Conservation (phyloP, 2,329 filamentous ascomycete genomes). For the Malbranchea cinnamomea region DNA sequence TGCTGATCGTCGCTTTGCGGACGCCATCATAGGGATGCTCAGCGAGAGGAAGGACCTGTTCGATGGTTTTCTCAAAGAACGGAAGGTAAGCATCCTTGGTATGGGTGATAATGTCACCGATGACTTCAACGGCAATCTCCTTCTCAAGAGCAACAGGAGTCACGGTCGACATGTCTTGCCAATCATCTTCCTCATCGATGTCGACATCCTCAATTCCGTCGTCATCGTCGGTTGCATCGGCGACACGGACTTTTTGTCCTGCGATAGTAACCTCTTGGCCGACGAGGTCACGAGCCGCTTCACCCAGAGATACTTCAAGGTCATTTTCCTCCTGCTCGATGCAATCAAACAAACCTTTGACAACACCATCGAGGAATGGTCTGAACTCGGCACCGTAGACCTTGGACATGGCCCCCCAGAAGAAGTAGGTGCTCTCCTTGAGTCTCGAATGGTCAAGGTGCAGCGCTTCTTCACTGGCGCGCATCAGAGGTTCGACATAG, state of each 20-base stretch:
- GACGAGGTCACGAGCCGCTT: slow-evolving; percentile 57
- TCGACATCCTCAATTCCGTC: slow-evolving; percentile 48
- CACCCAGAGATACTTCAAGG: slow-evolving; percentile 59
- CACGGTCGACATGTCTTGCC: slow-evolving; percentile 69
- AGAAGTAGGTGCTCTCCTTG: slow-evolving; percentile 90
- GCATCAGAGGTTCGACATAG: slow-evolving; percentile 81
- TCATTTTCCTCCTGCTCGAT: slow-evolving; percentile 81
- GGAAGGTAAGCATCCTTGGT: slow-evolving; percentile 66
- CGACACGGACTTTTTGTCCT: slow-evolving; percentile 75
- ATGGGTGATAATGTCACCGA: slow-evolving; percentile 82
- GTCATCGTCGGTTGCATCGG: slow-evolving; percentile 45
- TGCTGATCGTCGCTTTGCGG: slow-evolving; percentile 79
- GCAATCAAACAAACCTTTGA: slow-evolving; percentile 55
- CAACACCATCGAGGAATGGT: slow-evolving; percentile 31
- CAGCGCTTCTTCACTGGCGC: slow-evolving; percentile 79
- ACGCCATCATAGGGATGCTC: slow-evolving; percentile 89
- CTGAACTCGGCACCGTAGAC: slow-evolving; percentile 60
- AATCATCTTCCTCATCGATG: slow-evolving; percentile 66
- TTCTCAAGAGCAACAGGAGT: slow-evolving; percentile 89
- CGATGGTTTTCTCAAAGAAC: slow-evolving; percentile 79
- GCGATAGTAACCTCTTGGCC: slow-evolving; percentile 63
- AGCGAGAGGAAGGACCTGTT: slow-evolving; percentile 62
- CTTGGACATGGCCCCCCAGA: slow-evolving; percentile 90
- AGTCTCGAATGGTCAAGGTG: slow-evolving; percentile 78
- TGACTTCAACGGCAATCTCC: slow-evolving; percentile 88